phyloP scores from a whole-genome alignment of 2,329 filamentous ascomycete genomes.

The Sphaerulina musiva region DNA sequence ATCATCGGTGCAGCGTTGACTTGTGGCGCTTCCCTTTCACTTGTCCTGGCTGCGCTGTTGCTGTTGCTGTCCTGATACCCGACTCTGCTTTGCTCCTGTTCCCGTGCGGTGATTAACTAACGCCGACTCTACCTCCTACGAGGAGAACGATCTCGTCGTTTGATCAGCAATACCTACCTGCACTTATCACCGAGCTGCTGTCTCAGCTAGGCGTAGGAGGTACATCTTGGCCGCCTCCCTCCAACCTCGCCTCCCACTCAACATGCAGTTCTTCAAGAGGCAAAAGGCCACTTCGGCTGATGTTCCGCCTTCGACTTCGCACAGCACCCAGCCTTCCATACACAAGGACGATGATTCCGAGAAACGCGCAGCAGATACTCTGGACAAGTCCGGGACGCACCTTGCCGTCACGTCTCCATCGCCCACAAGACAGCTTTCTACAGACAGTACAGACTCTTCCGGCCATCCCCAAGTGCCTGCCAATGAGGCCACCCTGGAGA shows the following conservation, averaged over 20 bases:
- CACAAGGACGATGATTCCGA: constrained; percentile 15
- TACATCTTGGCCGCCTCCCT: neutral
- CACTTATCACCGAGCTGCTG: neutral
- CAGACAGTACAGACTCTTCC: constrained; percentile 1
- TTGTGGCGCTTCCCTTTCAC: no score
- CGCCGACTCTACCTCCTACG: no score
- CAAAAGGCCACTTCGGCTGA: constrained; percentile 5
- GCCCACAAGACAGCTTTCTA: constrained; percentile 1
- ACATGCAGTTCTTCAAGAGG: constrained; percentile 23
- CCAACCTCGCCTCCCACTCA: neutral
- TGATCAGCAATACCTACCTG: neutral
- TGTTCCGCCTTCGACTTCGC: constrained; percentile 3
- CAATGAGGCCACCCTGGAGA: constrained; percentile 14
- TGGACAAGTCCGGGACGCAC: constrained; percentile 1
- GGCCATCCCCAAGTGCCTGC: neutral
- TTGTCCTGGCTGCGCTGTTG: no score
- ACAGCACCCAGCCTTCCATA: constrained; percentile 7
- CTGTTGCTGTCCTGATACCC: no score
- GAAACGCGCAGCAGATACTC: constrained; percentile 14
- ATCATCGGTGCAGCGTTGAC: no score
- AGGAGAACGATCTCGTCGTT: no score
- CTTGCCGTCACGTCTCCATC: constrained; percentile 1
- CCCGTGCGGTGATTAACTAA: no score
- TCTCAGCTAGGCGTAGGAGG: neutral
- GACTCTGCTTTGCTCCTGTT: no score